Percentiles rank a stretch among this genome's conserved stretches.
phyloP scores from a whole-genome alignment of 805 yeast species.

The Kazachstania kunashirensis region DNA sequence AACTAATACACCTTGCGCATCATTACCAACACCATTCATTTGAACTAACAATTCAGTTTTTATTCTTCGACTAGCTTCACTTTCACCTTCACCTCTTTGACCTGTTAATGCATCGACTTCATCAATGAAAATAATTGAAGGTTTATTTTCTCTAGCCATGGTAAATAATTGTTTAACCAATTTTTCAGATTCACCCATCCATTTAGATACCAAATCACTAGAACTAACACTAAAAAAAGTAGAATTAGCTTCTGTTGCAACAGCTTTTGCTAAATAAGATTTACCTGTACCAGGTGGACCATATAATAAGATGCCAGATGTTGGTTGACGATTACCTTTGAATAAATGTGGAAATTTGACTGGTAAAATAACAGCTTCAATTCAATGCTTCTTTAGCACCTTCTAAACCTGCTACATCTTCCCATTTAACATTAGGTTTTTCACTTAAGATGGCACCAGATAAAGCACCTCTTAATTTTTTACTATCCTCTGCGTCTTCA shows the following conservation, averaged over 20 bases:
- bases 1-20: conserved; percentile 82
- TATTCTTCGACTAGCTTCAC: conserved; percentile 92
- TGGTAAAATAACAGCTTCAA: conserved; percentile 94
- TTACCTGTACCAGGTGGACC: conserved; percentile 99
- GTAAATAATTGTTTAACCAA: conserved; percentile 87
- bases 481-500: conserved; percentile 70
- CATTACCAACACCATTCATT: conserved; percentile 98
- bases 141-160: conserved; percentile 94
- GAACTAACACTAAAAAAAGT: conserved; percentile 96
- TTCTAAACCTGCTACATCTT: conserved; percentile 92
- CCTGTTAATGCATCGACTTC: conserved; percentile 98
- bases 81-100: conserved; percentile 95
- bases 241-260: conserved; percentile 96
- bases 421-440: conserved; percentile 89
- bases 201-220: conserved; percentile 88
- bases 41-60: conserved; percentile 93
- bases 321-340: conserved; percentile 89
- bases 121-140: conserved; percentile 92
- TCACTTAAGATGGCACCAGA: conserved; percentile 88
- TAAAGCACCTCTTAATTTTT: conserved; percentile 81
- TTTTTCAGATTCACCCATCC: conserved; percentile 99
- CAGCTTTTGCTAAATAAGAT: conserved; percentile 93
- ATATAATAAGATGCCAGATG: conserved; percentile 77
- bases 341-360: conserved; percentile 93
- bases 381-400: conserved; percentile 92